A percentile compares a stretch with the other conserved stretches of the same genome.
Conservation (phyloP, 495 filamentous ascomycete species). For the Platismatia glauca region DNA sequence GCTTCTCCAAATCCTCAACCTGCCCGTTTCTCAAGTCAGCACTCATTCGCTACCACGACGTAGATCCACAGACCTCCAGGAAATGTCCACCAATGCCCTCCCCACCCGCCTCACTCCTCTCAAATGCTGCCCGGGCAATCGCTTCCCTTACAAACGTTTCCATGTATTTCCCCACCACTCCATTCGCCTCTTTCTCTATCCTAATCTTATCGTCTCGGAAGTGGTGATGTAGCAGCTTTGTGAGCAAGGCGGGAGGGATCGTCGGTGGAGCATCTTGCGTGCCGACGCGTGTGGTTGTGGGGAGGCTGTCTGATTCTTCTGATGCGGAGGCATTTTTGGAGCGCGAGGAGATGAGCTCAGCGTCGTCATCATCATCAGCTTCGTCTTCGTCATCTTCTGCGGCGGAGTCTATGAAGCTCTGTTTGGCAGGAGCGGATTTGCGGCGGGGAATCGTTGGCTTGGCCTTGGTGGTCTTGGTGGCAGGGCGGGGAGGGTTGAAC, state of each 20-base stretch:
- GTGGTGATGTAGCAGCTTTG: conserved; percentile 64
- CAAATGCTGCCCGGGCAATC: conserved; percentile 68
- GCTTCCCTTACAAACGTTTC: conserved; percentile 91
- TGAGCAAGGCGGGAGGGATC: conserved; percentile 68
- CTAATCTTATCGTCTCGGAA: conserved; percentile 61
- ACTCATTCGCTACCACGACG: neutral
- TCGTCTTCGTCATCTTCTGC: conserved; percentile 15
- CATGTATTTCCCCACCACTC: conserved; percentile 73
- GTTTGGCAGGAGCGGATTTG: conserved; percentile 22
- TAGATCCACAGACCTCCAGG: conserved; percentile 54
- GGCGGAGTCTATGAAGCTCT: conserved; percentile 9
- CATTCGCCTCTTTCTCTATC: conserved; percentile 72
- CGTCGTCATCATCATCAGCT: conserved; percentile 11
- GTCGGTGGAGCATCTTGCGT: conserved; percentile 42
- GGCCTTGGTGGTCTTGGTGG: conserved; percentile 24
- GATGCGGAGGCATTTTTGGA: conserved; percentile 23
- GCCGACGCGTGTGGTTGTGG: conserved; percentile 30
- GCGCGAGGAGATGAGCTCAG: conserved; percentile 15
- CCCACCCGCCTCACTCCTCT: conserved; percentile 38
- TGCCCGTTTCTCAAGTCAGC: conserved; percentile 15
- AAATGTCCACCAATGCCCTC: conserved; percentile 37
- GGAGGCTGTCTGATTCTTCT: conserved; percentile 14
- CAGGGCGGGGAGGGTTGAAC: conserved; percentile 43
- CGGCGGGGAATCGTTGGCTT: conserved; percentile 11
- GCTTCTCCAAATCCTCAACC: conserved; percentile 73